Conservation (phyloP, 176 grass and related monocot species). For the Ampelocalamus luodianensis region DNA sequence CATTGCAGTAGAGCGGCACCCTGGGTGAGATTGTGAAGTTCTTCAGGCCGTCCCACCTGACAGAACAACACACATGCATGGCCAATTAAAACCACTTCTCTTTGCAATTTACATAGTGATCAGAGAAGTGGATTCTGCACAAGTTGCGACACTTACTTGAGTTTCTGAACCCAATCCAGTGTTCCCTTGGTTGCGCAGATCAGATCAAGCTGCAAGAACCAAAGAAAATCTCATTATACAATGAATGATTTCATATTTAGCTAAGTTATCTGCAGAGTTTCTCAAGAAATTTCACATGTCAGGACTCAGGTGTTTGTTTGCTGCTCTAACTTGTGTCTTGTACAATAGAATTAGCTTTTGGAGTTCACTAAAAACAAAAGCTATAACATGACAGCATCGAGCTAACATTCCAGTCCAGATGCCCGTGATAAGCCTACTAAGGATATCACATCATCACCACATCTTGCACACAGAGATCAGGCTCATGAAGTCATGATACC, state of each 20-base stretch:
- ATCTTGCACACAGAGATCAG: not conserved
- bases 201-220: constrained; percentile 67
- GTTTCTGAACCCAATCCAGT: constrained; percentile 77
- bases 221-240: not conserved
- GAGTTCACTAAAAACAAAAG: not conserved
- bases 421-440: constrained; percentile 27
- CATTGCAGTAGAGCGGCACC: constrained; percentile 63
- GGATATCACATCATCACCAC: not conserved
- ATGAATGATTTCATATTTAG: not conserved
- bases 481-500: not conserved
- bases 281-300: constrained; percentile 3
- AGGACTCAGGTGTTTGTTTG: not conserved
- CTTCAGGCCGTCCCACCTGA: constrained; percentile 75
- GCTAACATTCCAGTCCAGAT: constrained; percentile 1
- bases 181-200: constrained; percentile 88
- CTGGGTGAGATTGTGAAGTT: constrained; percentile 51
- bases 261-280: not conserved
- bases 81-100: not conserved
- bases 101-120: not conserved
- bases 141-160: constrained; percentile 50
- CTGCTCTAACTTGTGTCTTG: not conserved
- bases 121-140: not conserved
- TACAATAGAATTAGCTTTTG: not conserved
- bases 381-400: not conserved
- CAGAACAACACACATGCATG: not conserved